phyloP scores from a whole-genome alignment of 176 grass and related monocot species.

The Rhynchospora breviuscula region DNA sequence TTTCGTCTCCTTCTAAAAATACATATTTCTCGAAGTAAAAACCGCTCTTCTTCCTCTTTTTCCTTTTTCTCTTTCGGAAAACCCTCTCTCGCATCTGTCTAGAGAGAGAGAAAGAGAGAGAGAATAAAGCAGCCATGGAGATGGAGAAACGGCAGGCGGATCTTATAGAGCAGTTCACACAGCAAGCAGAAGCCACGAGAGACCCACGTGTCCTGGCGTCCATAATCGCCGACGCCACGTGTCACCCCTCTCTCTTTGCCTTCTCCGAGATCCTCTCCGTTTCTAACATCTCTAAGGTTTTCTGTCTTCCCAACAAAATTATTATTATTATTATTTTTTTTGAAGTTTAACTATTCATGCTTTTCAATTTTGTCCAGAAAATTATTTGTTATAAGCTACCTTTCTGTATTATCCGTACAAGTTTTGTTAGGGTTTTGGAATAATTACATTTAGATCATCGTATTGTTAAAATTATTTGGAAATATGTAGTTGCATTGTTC shows the following conservation, averaged over 20 bases:
- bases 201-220: conserved; percentile 44
- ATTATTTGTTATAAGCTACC: not conserved
- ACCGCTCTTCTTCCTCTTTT: not conserved
- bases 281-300: conserved; percentile 69
- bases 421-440: conserved; percentile 18
- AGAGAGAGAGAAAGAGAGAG: not conserved
- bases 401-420: not conserved
- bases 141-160: conserved; percentile 79
- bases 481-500: not conserved
- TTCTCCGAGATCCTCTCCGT: conserved; percentile 96
- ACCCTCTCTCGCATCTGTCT: not conserved
- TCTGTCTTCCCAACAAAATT: not conserved
- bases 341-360: not conserved
- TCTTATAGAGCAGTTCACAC: conserved; percentile 82
- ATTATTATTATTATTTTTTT: not conserved
- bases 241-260: conserved; percentile 86
- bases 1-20: conserved; percentile 1
- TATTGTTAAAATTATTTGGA: not conserved
- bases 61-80: not conserved
- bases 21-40: not conserved
- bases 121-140: conserved; percentile 51
- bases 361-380: not conserved
- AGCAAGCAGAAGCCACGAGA: conserved; percentile 53
- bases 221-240: conserved; percentile 85
- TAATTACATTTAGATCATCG: not conserved